These are phyloP conservation scores for Colletotrichum sp. DNA, from an alignment of 2,329 filamentous ascomycete species.

Conservation along the genomic window DNA sequence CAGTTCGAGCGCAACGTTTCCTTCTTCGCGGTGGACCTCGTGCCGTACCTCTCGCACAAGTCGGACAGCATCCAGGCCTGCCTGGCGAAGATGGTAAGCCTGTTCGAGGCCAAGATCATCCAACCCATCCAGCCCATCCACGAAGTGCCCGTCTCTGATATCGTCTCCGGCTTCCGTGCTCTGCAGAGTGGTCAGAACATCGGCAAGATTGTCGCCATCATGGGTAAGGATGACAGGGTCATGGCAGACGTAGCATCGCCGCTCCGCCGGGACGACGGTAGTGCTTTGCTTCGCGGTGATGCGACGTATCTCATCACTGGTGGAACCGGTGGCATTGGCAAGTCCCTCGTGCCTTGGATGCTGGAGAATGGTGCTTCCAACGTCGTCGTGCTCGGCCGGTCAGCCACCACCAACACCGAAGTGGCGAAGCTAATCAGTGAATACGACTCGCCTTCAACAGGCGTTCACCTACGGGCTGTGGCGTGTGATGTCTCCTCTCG, in stretches of 20 bases:
- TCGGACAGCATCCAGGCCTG: not conserved
- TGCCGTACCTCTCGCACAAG: not conserved
- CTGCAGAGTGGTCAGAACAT: not conserved
- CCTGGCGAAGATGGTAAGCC: not conserved
- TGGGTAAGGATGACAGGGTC: not conserved
- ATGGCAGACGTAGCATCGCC: not conserved
- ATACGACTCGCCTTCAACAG: not conserved
- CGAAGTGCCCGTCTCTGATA: not conserved
- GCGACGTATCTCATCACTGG: not conserved
- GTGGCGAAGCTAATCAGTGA: not conserved
- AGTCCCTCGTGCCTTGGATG: not conserved
- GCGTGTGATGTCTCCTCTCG: not conserved
- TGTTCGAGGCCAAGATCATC: not conserved
- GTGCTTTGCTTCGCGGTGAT: not conserved
- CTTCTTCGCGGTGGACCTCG: not conserved
- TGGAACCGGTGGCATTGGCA: not conserved
- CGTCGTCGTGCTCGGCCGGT: not conserved
- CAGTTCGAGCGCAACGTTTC: not conserved
- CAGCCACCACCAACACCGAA: not conserved
- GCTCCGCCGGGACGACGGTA: not conserved
- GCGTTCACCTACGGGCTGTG: accelerated
- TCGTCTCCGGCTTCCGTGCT: not conserved
- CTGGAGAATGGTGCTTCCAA: not conserved
- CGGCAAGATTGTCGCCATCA: not conserved
- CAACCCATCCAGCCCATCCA: not conserved